A percentile compares a stretch with the other conserved stretches of the same genome.
Evolutionary conservation across 345 rosid genomes (phyloP).

Genomic region (Hypericum perforatum): DNA sequence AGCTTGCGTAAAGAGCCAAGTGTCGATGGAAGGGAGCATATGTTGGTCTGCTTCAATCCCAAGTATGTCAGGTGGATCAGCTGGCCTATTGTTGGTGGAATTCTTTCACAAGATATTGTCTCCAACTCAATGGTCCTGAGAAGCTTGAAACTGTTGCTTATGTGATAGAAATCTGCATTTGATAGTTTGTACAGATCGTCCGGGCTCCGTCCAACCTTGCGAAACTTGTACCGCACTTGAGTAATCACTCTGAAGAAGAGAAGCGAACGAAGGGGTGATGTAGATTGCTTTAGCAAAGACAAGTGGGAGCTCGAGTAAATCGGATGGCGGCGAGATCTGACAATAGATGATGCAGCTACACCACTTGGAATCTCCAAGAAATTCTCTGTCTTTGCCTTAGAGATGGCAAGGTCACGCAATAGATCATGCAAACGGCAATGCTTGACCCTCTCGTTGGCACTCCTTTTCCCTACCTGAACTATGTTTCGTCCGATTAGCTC

Average conservation of each 20-base stretch:
- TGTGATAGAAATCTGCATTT: neutral
- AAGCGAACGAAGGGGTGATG: neutral
- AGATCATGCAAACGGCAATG: slow-evolving; percentile 18
- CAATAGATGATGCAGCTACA: neutral
- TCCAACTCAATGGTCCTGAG: slow-evolving; percentile 19
- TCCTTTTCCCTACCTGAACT: slow-evolving; percentile 20
- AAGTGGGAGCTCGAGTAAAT: too few species aligned
- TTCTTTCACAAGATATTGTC: slow-evolving; percentile 13
- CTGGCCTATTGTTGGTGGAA: slow-evolving; percentile 11
- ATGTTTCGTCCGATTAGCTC: slow-evolving; percentile 21
- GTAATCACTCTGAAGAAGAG: neutral
- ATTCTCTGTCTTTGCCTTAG: slow-evolving; percentile 15
- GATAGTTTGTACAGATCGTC: neutral
- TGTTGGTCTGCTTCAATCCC: slow-evolving; percentile 12
- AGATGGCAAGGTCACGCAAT: slow-evolving; percentile 15
- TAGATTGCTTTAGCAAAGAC: too few species aligned
- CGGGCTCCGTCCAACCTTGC: neutral
- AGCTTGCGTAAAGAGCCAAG: slow-evolving; percentile 13
- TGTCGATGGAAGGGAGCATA: slow-evolving; percentile 10
- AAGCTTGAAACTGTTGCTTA: neutral
- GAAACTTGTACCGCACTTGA: neutral
- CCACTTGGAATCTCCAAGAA: slow-evolving; percentile 14
- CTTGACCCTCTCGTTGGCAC: slow-evolving; percentile 12
- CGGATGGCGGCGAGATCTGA: neutral
- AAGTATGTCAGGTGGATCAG: slow-evolving; percentile 20